Conservation (phyloP, 306 rosid genomes). For the Canavalia ensiformis region DNA sequence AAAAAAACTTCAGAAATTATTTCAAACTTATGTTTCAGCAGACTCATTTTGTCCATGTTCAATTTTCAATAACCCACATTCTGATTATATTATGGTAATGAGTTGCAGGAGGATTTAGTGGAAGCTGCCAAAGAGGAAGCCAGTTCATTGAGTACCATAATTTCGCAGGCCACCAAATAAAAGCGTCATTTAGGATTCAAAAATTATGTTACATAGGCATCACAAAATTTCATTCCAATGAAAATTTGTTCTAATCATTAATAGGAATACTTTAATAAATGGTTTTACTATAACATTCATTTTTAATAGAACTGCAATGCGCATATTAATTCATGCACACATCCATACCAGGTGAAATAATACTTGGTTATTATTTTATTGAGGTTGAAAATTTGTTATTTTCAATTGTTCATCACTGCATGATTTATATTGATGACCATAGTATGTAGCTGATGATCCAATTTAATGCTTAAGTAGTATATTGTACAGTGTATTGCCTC, state of each 20-base stretch:
- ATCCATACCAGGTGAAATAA: background rate
- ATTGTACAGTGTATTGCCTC: too few relatives aligned
- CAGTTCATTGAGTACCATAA: conserved; percentile 75
- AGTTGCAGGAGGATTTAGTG: conserved; percentile 85
- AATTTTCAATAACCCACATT: background rate
- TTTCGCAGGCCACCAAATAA: conserved; percentile 76
- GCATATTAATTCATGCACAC: background rate
- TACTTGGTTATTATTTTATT: background rate
- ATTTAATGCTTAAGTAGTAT: background rate
- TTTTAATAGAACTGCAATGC: background rate
- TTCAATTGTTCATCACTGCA: background rate
- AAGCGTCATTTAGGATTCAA: background rate
- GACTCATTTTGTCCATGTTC: too few relatives aligned
- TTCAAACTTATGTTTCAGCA: too few relatives aligned
- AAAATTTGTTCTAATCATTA: background rate
- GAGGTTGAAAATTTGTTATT: background rate
- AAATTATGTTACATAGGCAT: conserved; percentile 7
- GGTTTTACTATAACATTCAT: background rate
- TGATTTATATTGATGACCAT: background rate
- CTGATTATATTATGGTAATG: conserved; percentile 30
- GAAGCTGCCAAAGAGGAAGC: conserved; percentile 87
- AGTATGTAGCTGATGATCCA: background rate
- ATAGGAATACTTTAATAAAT: background rate
- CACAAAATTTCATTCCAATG: background rate
- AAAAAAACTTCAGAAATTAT: too few relatives aligned